Base-by-base conservation (phyloP, 2,329 filamentous ascomycete genomes). In the Aspergillus terreus region DNA sequence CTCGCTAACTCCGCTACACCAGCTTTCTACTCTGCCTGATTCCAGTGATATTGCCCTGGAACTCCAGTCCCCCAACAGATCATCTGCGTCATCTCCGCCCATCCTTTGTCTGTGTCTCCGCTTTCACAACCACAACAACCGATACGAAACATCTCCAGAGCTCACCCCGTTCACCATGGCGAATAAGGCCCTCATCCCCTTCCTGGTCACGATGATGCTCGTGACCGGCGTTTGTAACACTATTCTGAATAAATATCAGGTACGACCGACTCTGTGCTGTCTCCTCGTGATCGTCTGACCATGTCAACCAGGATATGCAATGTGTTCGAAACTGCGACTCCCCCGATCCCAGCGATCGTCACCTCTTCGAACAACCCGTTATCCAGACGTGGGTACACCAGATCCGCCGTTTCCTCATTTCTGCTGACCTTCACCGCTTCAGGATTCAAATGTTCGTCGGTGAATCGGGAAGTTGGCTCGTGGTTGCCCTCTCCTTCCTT, bases 211-310 rank as follows among this genome's bases (percentile, higher is more conserved):
- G 63, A 95, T 96, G 90, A 97, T 97, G 92, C 80, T 97, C 67
- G 76, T 96, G 68, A 96, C 92, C 21, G 92, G 92, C 57, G 91
- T 95, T 56, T 96, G 91, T 80, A 99, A 99, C 71, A 99, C 94
- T 1, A 83, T 99, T 55, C 80, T 99, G 65, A 96, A 92, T 62
- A 99, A 99, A 70, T 96, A 92, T 67, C 92, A 97, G 78, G 91
- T 92, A 72, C 55, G 76, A 68, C 32, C 19, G 30, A 23, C 17
- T 19, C 14, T 19, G 6, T 19, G 11, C 23, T 25, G 10, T 15
- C 14, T 21, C 19, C 14, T 38, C 30, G 44, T 44, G 9, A 36
- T n/a, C 23, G 23, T 9, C n/a, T 30, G 21, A 25, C 36, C n/a
- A n/a, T 33, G 12, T 40, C 36, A 17, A n/a, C 50, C 54, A 76